These are phyloP conservation scores for Leucocoprinus birnbaumii DNA, from an alignment of 768 basidiomycete species.

Conservation along the genomic window DNA sequence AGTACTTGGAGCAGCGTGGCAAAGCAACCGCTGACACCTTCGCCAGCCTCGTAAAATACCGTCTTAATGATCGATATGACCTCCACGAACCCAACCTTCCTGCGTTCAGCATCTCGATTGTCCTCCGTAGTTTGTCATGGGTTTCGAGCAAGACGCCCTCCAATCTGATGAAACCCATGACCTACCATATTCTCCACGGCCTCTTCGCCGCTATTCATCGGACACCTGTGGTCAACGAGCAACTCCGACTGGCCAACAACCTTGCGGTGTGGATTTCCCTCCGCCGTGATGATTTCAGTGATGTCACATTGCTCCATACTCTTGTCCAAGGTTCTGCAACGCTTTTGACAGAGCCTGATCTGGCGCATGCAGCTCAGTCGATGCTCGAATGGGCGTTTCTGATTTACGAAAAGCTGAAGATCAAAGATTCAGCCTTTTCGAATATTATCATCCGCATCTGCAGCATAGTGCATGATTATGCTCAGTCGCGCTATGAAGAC, in stretches of 20 bases:
- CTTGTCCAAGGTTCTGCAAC: slow-evolving; percentile 66
- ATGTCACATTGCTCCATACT: slow-evolving; percentile 60
- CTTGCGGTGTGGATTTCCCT: slow-evolving; percentile 74
- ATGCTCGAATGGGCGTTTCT: slow-evolving; percentile 77
- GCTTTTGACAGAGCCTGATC: slow-evolving; percentile 64
- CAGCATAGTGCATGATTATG: slow-evolving; percentile 56
- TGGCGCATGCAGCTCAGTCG: slow-evolving; percentile 68
- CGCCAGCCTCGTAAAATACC: slow-evolving; percentile 47
- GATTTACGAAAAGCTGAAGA: slow-evolving; percentile 37
- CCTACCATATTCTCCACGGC: slow-evolving; percentile 75
- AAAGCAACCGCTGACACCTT: slow-evolving; percentile 36
- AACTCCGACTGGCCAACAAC: slow-evolving; percentile 69
- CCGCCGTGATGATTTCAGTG: slow-evolving; percentile 50
- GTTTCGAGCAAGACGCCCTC: slow-evolving; percentile 39
- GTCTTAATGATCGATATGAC: slow-evolving; percentile 42
- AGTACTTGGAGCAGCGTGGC: slow-evolving; percentile 32
- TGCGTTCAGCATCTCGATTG: slow-evolving; percentile 41
- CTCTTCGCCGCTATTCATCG: slow-evolving; percentile 65
- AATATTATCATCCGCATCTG: slow-evolving; percentile 70
- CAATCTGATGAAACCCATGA: slow-evolving; percentile 50
- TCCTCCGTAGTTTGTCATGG: slow-evolving; percentile 63
- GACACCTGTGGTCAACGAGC: slow-evolving; percentile 80
- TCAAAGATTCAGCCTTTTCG: slow-evolving; percentile 52
- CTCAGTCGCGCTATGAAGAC: slow-evolving; percentile 26
- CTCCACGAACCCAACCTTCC: slow-evolving; percentile 70